Percentiles rank a stretch among this genome's conserved stretches.
These are phyloP conservation scores for Aphanomyces stellatus DNA, from an alignment of 352 stramenopile genomes.

Conservation along the genomic window DNA sequence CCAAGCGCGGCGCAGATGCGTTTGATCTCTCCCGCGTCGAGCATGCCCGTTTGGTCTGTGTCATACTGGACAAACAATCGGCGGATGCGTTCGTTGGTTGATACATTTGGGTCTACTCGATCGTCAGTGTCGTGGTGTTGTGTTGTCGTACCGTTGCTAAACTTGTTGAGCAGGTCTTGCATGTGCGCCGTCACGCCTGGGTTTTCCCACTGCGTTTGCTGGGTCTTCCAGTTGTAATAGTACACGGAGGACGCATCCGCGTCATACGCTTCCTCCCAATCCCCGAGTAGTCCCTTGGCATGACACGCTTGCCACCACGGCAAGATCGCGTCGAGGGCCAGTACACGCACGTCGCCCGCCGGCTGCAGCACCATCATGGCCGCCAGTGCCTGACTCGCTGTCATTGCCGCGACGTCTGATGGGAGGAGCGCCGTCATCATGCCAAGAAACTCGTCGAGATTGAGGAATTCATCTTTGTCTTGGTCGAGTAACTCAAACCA, in stretches of 20 bases:
- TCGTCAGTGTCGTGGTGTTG: background rate
- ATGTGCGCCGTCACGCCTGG: constrained; percentile 46
- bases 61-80: constrained; percentile 65
- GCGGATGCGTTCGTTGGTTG: constrained; percentile 44
- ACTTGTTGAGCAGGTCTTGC: constrained; percentile 38
- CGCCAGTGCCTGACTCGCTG: background rate
- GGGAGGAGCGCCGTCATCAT: constrained; percentile 15
- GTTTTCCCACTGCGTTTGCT: constrained; percentile 56
- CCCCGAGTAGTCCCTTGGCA: constrained; percentile 36
- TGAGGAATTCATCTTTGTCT: background rate
- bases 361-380: background rate
- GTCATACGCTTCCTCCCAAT: constrained; percentile 43
- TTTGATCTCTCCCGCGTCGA: constrained; percentile 43
- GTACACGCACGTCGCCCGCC: too few species aligned
- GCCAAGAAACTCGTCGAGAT: background rate
- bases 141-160: constrained; percentile 15
- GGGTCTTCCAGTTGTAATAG: constrained; percentile 53
- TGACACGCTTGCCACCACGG: constrained; percentile 36
- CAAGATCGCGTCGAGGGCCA: constrained; percentile 13
- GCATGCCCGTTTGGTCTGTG: constrained; percentile 44
- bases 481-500: constrained; percentile 2
- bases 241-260: constrained; percentile 34
- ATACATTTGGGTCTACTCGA: constrained; percentile 21
- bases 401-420: background rate
- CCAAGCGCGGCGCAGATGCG: constrained; percentile 30